phyloP scores from a whole-genome alignment of 2,329 filamentous ascomycete genomes.

The Penicillium palitans region DNA sequence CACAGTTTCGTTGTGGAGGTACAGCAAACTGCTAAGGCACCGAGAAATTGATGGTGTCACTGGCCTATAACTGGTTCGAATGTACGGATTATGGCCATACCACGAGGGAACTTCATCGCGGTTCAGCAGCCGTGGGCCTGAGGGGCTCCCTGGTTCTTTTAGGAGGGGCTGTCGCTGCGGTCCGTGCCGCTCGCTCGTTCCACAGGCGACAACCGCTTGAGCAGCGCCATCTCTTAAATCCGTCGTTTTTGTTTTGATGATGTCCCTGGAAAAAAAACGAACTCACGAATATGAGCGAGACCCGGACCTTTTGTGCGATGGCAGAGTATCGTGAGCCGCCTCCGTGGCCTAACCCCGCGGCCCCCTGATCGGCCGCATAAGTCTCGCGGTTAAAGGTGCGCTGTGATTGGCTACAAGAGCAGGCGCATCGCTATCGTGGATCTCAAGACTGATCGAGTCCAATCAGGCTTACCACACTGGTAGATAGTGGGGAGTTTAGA shows the following conservation, averaged over 20 bases:
- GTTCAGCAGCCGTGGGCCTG: background rate
- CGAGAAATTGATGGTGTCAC: background rate
- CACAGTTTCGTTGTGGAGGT: constrained; percentile 24
- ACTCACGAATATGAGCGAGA: too few relatives aligned
- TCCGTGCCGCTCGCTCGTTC: background rate
- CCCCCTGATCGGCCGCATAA: too few relatives aligned
- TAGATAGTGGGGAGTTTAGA: too few relatives aligned
- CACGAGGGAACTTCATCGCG: background rate
- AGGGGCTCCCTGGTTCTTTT: background rate
- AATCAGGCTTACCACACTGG: too few relatives aligned
- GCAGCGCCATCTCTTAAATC: background rate
- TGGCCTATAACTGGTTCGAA: background rate
- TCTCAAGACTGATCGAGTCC: too few relatives aligned
- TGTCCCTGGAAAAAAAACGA: background rate
- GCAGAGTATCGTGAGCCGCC: too few relatives aligned
- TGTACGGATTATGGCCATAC: background rate
- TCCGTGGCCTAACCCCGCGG: too few relatives aligned
- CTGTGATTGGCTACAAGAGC: too few relatives aligned
- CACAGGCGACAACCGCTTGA: background rate
- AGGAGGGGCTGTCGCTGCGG: background rate
- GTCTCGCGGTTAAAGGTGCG: too few relatives aligned
- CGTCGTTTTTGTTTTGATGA: background rate
- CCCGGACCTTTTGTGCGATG: too few relatives aligned
- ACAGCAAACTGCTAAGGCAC: constrained; percentile 4
- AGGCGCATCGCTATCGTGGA: too few relatives aligned